Base-by-base conservation (phyloP, 164 flowering plant species). In the Kingdonia uniflora region DNA sequence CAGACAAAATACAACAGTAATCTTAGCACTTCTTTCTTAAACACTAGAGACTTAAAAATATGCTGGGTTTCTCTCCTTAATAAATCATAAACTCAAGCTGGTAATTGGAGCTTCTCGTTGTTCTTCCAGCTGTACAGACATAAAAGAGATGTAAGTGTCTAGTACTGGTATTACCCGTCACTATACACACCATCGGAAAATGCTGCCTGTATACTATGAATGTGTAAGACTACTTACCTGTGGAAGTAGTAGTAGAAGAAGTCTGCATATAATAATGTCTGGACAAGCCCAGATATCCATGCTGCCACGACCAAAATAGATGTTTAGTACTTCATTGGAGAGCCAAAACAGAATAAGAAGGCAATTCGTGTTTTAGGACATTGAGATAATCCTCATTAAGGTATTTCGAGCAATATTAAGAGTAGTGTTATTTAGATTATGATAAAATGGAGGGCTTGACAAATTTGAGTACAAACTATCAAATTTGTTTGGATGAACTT, bases 181-280 rank as follows among this genome's bases (percentile, higher is more conserved):
- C 14, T 17, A 15, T 19, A 19, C 14, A 39, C 29, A 49, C 14
- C 52, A 2, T 5, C 35, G 6, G 6, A 29, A 29, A 8, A 3
- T 8, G 8, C 35, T 29, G 35, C 8, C 8, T 29, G n/a, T n/a
- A n/a, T n/a, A n/a, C n/a, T n/a, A n/a, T n/a, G n/a, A n/a, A n/a
- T n/a, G n/a, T n/a, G n/a, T 11, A 37, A 2, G 37, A 38, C 5
- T 6, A 35, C 19, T 42, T 61, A 88, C 97, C 97, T 88, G 16
- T 76, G 77, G 68, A 90, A 81, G 68, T 90, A 87, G 56, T 87
- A 90, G 52, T 90, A 90, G 72, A 90, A 90, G 82, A 90, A 90
- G 68, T 90, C 97, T 13, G 80, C 97, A 71, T 86, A 90, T 3
- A 90, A 84, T 66, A 81, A 61, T 39, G 97, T 90, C 71, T 90